phyloP scores from a whole-genome alignment of 2,329 filamentous ascomycete genomes.

The Neocucurbitaria cava region DNA sequence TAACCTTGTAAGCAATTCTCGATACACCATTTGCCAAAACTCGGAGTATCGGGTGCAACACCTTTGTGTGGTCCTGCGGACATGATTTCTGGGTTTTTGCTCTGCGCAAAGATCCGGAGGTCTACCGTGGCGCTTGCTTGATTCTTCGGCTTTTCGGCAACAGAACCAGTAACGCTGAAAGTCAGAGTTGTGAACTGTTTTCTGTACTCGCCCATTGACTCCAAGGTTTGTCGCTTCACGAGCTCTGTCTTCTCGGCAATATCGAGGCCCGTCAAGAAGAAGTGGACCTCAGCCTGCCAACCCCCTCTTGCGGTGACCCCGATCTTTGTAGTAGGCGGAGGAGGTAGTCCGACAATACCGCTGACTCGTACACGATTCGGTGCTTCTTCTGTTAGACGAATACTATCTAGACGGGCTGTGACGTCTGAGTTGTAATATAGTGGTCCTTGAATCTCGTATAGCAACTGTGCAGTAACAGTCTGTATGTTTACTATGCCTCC shows the following conservation, averaged over 20 bases:
- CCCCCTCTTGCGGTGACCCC: slow-evolving; percentile 55
- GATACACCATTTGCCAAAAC: no score
- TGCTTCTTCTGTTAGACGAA: background rate
- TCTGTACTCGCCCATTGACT: slow-evolving; percentile 41
- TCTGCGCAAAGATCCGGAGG: slow-evolving; percentile 32
- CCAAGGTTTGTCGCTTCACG: slow-evolving; percentile 47
- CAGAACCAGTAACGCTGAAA: slow-evolving; percentile 20
- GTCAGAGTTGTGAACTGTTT: slow-evolving; percentile 46
- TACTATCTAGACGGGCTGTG: background rate
- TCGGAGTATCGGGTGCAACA: no score
- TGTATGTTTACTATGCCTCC: background rate
- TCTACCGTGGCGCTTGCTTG: slow-evolving; percentile 44
- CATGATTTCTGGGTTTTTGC: slow-evolving; percentile 9
- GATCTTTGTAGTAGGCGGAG: slow-evolving; percentile 49
- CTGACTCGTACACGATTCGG: background rate
- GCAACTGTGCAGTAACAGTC: background rate
- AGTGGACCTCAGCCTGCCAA: slow-evolving; percentile 57
- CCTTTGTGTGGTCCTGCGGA: slow-evolving; percentile 44
- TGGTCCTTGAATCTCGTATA: background rate
- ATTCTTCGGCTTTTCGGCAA: slow-evolving; percentile 25
- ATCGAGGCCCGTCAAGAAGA: slow-evolving; percentile 54
- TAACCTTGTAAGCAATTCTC: no score
- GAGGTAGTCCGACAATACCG: background rate
- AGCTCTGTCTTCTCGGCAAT: slow-evolving; percentile 53
- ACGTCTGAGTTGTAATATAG: background rate